Percentiles rank a stretch among this genome's conserved stretches.
phyloP scores from a whole-genome alignment of 805 yeast species.

The Ogataea nonfermentans region DNA sequence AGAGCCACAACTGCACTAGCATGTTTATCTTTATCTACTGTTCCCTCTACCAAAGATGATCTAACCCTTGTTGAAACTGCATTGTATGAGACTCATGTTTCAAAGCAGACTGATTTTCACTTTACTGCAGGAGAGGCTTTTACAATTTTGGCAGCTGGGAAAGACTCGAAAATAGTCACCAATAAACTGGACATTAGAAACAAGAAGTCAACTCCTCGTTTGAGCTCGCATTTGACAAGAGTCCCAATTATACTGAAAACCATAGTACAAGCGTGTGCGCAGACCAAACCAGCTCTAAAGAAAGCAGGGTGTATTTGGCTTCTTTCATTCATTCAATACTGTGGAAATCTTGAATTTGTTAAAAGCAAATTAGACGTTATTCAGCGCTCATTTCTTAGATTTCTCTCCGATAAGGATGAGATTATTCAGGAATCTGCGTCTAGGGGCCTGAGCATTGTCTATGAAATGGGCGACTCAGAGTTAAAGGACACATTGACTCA shows the following conservation, averaged over 20 bases:
- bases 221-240: constrained; percentile 10
- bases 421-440: constrained; percentile 91
- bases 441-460: constrained; percentile 78
- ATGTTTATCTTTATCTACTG: constrained; percentile 43
- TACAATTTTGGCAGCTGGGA: constrained; percentile 67
- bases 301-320: constrained; percentile 85
- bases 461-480: constrained; percentile 69
- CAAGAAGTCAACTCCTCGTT: constrained; percentile 8
- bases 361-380: constrained; percentile 50
- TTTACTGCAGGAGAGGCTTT: constrained; percentile 86
- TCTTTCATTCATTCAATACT: constrained; percentile 72
- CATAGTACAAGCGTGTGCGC: constrained; percentile 51
- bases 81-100: constrained; percentile 55
- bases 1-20: constrained; percentile 56
- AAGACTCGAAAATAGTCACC: constrained; percentile 59
- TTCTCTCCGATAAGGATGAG: constrained; percentile 79
- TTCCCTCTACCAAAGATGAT: constrained; percentile 21
- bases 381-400: constrained; percentile 73
- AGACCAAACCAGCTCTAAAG: constrained; percentile 71
- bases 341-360: constrained; percentile 48
- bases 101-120: constrained; percentile 72
- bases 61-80: constrained; percentile 37
- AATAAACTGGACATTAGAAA: constrained; percentile 56
- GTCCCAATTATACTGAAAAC: constrained; percentile 40
- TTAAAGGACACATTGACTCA: constrained; percentile 72